Base-by-base conservation (phyloP, 805 yeast species). In the Dipodascopsis tothii region DNA sequence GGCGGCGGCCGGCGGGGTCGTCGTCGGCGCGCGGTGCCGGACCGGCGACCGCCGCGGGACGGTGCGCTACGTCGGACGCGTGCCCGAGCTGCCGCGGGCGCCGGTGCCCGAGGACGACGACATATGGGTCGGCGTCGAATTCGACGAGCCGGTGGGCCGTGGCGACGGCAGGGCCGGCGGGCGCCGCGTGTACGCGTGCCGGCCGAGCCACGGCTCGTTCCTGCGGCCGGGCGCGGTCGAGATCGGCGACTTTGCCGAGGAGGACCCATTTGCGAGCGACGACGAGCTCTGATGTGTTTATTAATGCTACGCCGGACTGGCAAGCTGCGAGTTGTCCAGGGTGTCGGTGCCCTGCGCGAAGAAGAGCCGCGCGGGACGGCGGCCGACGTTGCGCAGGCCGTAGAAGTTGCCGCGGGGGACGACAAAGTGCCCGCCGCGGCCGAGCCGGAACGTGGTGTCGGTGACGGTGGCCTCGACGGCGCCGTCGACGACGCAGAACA, bases 71-170 rank as follows among this genome's bases (percentile, higher is more conserved):
- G 65, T 87, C 11, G 97, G 97, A 2, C 64, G 62, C 33, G 76
- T 90, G 1, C 69, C 75, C 0, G 77, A 72, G 33, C 73, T 87
- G 39, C 79, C 77, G 38, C 59, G 60, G 11, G 37, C 11, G 11
- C 22, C 23, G 6, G 37, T 33, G 4, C 38, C 33, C 27, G 50
- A 52, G 21, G 72, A 69, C 2, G 46, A 46, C 25, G 36, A 39
- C 25, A 20, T 51, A 7, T 90, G 96, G 96, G 73, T 84, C 23
- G 97, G 96, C 0, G 74, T 90, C 3, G 84, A 80, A 54, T 78
- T 87, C 43, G 92, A 84, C 54, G 86, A 83, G 53, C 90, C 96
- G 0, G 73, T 74, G 5, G 97, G 97, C 3, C 85, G 82, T 60
- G 85, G 88, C 57, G 77, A 85, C 57, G 97, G 97, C 0, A 64